phyloP scores from a whole-genome alignment of 805 yeast genomes.

The Pichia scutulata region DNA sequence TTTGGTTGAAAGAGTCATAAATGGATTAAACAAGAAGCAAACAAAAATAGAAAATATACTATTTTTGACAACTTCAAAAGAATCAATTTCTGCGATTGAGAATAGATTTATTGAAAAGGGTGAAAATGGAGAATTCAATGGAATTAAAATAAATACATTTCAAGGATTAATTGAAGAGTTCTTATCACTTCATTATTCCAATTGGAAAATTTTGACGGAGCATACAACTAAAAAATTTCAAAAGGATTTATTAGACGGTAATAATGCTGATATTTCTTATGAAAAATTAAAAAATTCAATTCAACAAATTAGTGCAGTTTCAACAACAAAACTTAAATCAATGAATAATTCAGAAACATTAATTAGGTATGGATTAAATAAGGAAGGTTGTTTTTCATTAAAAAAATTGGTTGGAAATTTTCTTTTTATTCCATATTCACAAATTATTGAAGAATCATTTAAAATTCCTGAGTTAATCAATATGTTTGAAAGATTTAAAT shows the following conservation, averaged over 20 bases:
- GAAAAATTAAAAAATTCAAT: conserved; percentile 2
- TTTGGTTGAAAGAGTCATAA: neutral
- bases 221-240: neutral
- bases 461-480: neutral
- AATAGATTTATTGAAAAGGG: neutral
- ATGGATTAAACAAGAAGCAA: neutral
- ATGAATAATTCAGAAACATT: neutral
- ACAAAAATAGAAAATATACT: neutral
- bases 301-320: conserved; percentile 1
- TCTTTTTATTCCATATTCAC: conserved; percentile 1
- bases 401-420: conserved; percentile 1
- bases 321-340: neutral
- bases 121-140: neutral
- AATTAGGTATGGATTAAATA: conserved; percentile 4
- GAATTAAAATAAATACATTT: neutral
- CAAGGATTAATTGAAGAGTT: neutral
- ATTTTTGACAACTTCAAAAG: conserved; percentile 1
- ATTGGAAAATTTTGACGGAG: conserved; percentile 1
- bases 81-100: neutral
- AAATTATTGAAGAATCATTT: neutral
- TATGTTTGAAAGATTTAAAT: neutral
- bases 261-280: neutral
- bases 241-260: neutral
- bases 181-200: neutral
- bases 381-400: neutral